Evolutionary conservation across 2,329 filamentous ascomycete genomes (phyloP).

Genomic region (Colletotrichum karsti): DNA sequence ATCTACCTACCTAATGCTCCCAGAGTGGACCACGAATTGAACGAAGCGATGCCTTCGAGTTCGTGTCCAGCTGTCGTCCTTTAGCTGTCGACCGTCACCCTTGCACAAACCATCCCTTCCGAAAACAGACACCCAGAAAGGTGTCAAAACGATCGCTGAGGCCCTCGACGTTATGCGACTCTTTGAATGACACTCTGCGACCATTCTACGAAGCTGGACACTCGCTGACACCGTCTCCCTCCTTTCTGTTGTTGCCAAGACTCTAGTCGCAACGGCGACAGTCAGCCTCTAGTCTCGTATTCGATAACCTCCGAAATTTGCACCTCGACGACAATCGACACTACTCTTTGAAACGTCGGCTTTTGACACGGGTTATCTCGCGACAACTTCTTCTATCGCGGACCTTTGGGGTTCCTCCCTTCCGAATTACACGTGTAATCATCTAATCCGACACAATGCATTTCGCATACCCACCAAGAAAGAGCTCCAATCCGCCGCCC

Average conservation of each 20-base stretch:
- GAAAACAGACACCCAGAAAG: neutral
- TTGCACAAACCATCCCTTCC: constrained; percentile 6
- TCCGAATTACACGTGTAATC: neutral
- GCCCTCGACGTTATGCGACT: constrained; percentile 17
- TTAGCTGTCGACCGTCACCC: neutral
- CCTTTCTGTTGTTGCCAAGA: constrained; percentile 17
- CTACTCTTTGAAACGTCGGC: neutral
- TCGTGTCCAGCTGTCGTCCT: constrained; percentile 20
- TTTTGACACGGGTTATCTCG: neutral
- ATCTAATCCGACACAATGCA: constrained; percentile 69
- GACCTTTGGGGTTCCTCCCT: neutral
- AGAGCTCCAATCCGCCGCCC: constrained; percentile 78
- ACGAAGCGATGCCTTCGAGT: constrained; percentile 20
- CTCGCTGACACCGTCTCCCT: constrained; percentile 25
- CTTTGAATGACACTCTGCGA: constrained; percentile 15
- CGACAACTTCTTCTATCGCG: neutral
- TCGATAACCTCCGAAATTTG: neutral
- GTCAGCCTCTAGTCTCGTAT: constrained; percentile 22
- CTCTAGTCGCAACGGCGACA: constrained; percentile 20
- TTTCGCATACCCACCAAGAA: constrained; percentile 88
- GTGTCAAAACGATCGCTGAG: neutral
- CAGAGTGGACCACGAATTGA: constrained; percentile 26
- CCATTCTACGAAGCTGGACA: neutral
- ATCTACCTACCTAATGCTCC: constrained; percentile 5
- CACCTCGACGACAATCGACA: neutral